A percentile compares a stretch with the other conserved stretches of the same genome.
Conservation (phyloP, 805 yeast genomes). For the Suhomyces sp. region DNA sequence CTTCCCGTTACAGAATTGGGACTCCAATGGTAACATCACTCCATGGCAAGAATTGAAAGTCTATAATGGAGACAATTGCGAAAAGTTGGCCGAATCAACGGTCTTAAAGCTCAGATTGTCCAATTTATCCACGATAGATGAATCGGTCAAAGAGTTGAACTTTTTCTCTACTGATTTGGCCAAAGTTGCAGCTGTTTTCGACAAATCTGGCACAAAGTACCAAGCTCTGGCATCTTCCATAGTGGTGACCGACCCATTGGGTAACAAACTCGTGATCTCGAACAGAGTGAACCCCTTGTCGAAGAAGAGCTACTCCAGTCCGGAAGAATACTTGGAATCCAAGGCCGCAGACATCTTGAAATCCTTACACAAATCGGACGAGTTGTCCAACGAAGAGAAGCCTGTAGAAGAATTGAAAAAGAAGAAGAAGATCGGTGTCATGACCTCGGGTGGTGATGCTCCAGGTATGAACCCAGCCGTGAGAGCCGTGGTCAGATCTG, state of each 20-base stretch:
- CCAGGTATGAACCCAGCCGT: constrained; percentile 82
- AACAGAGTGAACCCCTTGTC: constrained; percentile 22
- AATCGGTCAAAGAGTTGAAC: constrained; percentile 16
- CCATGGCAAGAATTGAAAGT: constrained; percentile 44
- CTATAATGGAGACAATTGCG: constrained; percentile 38
- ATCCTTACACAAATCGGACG: constrained; percentile 7
- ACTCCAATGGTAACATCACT: constrained; percentile 30
- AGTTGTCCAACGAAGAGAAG: constrained; percentile 1
- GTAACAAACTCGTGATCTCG: constrained; percentile 31
- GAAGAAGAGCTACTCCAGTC: constrained; percentile 16
- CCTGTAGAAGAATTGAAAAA: constrained; percentile 1
- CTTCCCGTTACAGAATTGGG: constrained; percentile 50
- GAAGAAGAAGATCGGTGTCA: constrained; percentile 61
- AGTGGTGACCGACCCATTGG: constrained; percentile 32
- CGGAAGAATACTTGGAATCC: constrained; percentile 29
- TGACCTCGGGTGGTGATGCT: constrained; percentile 83
- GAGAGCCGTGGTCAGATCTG: constrained; percentile 68
- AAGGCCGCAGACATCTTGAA: constrained; percentile 24
- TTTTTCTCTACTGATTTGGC: constrained; percentile 34
- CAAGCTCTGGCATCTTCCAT: background rate
- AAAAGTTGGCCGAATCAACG: constrained; percentile 26
- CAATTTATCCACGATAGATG: constrained; percentile 10
- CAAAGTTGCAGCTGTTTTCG: constrained; percentile 20
- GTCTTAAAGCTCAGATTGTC: constrained; percentile 37
- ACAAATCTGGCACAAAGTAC: constrained; percentile 9